phyloP scores from a whole-genome alignment of 2,329 filamentous ascomycete genomes.

The Fusarium sacchari region DNA sequence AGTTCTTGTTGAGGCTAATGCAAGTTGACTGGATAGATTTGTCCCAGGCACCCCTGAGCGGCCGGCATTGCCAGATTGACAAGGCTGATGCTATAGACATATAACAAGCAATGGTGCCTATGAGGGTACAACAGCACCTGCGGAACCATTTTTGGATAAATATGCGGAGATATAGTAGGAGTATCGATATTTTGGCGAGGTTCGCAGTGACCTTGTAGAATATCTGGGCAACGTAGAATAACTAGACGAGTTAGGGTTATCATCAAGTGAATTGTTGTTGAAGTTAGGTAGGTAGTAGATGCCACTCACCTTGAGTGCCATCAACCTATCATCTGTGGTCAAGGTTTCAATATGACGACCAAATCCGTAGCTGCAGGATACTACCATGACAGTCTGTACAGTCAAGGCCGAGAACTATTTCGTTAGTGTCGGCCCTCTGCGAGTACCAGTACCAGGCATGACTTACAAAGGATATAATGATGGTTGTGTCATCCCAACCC shows the following conservation, averaged over 20 bases:
- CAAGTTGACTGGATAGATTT: constrained; percentile 54
- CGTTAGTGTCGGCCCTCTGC: not conserved
- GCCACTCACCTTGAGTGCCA: constrained; percentile 51
- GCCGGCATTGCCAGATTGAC: constrained; percentile 62
- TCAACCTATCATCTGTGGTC: constrained; percentile 46
- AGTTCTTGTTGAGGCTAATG: constrained; percentile 57
- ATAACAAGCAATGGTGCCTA: constrained; percentile 57
- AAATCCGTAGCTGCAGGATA: constrained; percentile 54
- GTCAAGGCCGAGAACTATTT: constrained; percentile 49
- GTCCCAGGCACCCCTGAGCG: constrained; percentile 59
- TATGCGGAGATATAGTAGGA: constrained; percentile 64
- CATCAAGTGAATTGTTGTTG: not conserved
- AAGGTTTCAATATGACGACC: constrained; percentile 54
- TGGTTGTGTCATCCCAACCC: constrained; percentile 56
- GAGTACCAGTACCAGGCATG: not conserved
- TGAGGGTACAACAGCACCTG: constrained; percentile 53
- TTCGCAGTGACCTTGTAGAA: constrained; percentile 66
- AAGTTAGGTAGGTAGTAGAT: not conserved
- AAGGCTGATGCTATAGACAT: constrained; percentile 56
- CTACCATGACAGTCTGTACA: constrained; percentile 53
- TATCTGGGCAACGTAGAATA: constrained; percentile 62
- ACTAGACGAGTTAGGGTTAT: constrained; percentile 44
- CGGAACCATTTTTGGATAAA: constrained; percentile 60
- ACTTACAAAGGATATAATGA: constrained; percentile 54
- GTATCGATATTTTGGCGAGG: constrained; percentile 62